These are phyloP conservation scores for Solanum commersonii DNA, from an alignment of 257 asterid genomes.

Conservation along the genomic window DNA sequence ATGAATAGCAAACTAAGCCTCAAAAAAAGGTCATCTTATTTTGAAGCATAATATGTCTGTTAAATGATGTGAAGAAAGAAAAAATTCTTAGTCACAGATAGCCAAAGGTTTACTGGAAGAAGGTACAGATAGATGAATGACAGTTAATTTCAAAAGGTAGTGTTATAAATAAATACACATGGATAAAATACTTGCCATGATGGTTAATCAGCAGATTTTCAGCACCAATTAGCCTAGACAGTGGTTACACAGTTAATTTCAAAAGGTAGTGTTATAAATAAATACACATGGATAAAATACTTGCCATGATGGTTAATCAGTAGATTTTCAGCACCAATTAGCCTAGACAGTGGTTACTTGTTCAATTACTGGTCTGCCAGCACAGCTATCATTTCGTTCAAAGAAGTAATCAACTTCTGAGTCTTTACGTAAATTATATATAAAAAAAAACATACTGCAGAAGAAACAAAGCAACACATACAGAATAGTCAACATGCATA, in stretches of 20 bases:
- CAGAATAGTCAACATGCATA: not conserved
- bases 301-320: not conserved
- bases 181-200: not conserved
- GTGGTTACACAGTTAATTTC: not conserved
- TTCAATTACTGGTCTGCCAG: not conserved
- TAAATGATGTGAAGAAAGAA: not conserved
- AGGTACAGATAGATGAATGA: not conserved
- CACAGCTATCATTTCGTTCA: not conserved
- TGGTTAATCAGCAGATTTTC: not conserved
- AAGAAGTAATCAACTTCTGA: not conserved
- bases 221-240: not conserved
- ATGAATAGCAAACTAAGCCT: not conserved
- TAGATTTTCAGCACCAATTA: not conserved
- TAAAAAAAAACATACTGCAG: not conserved
- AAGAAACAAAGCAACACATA: not conserved
- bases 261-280: not conserved
- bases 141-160: not conserved
- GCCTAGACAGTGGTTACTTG: not conserved
- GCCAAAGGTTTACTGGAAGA: not conserved
- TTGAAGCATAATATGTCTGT: not conserved
- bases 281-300: not conserved
- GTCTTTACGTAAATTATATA: not conserved
- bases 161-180: not conserved
- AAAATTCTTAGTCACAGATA: too few species aligned
- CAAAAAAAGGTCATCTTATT: not conserved